Evolutionary conservation across 2,329 filamentous ascomycete species (phyloP).

Genomic region (Aspergillus awamori): DNA sequence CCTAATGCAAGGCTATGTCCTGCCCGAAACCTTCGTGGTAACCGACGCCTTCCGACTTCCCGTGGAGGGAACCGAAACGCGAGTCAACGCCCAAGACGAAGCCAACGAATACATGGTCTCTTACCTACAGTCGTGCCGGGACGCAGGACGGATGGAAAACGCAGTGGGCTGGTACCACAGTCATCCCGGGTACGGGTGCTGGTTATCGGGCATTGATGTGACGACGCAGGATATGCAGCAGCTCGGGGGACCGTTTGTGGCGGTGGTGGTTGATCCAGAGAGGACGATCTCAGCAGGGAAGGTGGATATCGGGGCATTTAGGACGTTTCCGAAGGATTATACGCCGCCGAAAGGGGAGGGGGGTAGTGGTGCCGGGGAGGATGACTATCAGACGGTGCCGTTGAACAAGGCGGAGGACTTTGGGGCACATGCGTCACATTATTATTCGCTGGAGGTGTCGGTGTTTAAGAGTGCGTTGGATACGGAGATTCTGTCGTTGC

Average conservation of each 20-base stretch:
- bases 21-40: constrained; percentile 80
- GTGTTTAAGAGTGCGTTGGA: constrained; percentile 95
- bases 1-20: constrained; percentile 93
- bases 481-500: constrained; percentile 76
- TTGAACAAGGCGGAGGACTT: constrained; percentile 95
- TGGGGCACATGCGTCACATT: constrained; percentile 84
- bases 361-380: constrained; percentile 34
- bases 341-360: constrained; percentile 56
- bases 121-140: constrained; percentile 75
- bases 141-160: constrained; percentile 81
- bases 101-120: constrained; percentile 96
- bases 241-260: constrained; percentile 88
- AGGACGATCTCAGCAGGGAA: constrained; percentile 92
- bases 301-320: constrained; percentile 95
- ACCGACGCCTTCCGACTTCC: constrained; percentile 93
- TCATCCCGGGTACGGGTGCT: constrained; percentile 97
- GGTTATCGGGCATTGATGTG: constrained; percentile 96
- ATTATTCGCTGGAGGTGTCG: constrained; percentile 88
- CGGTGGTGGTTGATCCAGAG: constrained; percentile 94
- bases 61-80: constrained; percentile 96
- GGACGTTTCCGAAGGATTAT: constrained; percentile 81
- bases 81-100: constrained; percentile 93
- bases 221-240: constrained; percentile 85
- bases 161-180: constrained; percentile 98
- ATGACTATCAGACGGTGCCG: constrained; percentile 65